phyloP scores from a whole-genome alignment of 2,329 filamentous ascomycete genomes.

The Ceratocystis huliohia region DNA sequence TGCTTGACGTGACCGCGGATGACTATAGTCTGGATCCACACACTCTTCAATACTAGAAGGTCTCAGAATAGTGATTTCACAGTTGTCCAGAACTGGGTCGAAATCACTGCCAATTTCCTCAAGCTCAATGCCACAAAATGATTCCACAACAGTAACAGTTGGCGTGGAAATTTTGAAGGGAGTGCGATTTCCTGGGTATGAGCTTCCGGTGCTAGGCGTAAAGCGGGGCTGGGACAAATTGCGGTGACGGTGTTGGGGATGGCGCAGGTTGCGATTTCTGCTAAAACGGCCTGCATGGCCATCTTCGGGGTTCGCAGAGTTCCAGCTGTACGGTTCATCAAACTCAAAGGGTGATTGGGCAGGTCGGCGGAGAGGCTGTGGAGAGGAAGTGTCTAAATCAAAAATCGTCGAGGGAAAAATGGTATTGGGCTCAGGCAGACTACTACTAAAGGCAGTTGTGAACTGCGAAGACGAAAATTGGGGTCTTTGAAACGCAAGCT shows the following conservation, averaged over 20 bases:
- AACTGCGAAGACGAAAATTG: background rate
- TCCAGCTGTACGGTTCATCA: conserved; percentile 13
- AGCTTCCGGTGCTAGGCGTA: conserved; percentile 1
- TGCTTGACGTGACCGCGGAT: conserved; percentile 30
- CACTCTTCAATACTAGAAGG: conserved; percentile 28
- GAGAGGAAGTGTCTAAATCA: background rate
- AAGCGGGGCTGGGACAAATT: conserved; percentile 9
- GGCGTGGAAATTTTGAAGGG: background rate
- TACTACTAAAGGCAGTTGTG: background rate
- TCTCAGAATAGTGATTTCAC: conserved; percentile 10
- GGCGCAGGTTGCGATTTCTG: background rate
- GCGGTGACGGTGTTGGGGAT: background rate
- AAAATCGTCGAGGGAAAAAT: conserved; percentile 1
- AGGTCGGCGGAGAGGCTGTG: conserved; percentile 11
- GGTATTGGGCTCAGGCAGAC: conserved; percentile 1
- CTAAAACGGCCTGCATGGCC: background rate
- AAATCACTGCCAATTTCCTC: conserved; percentile 2
- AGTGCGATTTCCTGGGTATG: conserved; percentile 1
- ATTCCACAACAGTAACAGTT: conserved; percentile 4
- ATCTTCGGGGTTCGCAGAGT: conserved; percentile 11
- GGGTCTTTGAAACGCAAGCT: background rate
- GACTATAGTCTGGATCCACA: conserved; percentile 31
- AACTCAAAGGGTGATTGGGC: conserved; percentile 14
- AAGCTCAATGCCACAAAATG: background rate
- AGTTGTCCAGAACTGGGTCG: background rate